A percentile compares a stretch with the other conserved stretches of the same genome.
Conservation (phyloP, 1,139 yeast genomes). For the Hemisphaericaspora lyxosophila region DNA sequence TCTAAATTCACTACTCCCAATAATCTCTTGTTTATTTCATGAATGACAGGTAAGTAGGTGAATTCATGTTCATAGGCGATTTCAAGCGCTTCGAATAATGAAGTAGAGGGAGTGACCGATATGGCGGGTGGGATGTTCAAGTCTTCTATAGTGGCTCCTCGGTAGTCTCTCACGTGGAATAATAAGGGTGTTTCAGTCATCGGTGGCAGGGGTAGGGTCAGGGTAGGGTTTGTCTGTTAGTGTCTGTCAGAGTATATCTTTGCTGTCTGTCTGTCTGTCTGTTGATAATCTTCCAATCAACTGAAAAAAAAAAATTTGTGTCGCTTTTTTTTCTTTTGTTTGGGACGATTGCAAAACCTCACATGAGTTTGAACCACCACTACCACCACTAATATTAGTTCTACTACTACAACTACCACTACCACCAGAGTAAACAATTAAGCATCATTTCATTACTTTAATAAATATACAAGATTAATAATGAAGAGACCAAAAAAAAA, state of each 20-base stretch:
- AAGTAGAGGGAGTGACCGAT: constrained; percentile 53
- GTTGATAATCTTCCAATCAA: no score
- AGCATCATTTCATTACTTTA: no score
- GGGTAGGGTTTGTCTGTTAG: not conserved
- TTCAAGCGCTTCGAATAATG: constrained; percentile 47
- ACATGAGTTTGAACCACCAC: no score
- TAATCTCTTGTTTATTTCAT: constrained; percentile 47
- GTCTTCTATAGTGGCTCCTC: constrained; percentile 62
- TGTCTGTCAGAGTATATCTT: not conserved
- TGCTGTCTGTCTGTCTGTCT: not conserved
- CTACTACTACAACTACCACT: no score
- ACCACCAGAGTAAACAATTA: no score
- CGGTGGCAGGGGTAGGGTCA: no score
- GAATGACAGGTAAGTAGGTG: constrained; percentile 58
- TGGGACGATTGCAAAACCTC: not conserved
- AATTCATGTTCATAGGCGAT: constrained; percentile 58
- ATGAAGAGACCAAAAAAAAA: no score
- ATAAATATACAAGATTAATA: no score
- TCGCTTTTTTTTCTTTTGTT: not conserved
- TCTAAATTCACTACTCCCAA: constrained; percentile 60
- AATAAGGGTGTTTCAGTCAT: constrained; percentile 6
- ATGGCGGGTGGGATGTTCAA: constrained; percentile 62
- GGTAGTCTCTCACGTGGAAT: constrained; percentile 40
- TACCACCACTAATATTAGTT: no score
- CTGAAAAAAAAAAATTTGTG: not conserved